These are phyloP conservation scores for Microthyrium microscopicum DNA, from an alignment of 2,329 filamentous ascomycete species.

Conservation along the genomic window DNA sequence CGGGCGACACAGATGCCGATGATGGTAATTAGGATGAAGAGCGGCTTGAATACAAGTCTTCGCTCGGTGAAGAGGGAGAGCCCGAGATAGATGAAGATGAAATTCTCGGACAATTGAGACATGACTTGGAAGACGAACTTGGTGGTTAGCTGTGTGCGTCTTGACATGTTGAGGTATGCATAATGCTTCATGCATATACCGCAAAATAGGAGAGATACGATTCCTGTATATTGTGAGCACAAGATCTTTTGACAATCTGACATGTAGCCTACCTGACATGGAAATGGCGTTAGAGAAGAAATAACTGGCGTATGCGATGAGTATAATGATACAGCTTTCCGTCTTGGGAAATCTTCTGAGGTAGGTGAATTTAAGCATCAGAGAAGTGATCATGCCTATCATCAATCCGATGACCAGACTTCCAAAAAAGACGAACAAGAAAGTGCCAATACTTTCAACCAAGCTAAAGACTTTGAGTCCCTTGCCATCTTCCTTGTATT, in stretches of 20 bases:
- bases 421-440: conserved; percentile 90
- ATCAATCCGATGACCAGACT: conserved; percentile 78
- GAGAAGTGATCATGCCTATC: conserved; percentile 72
- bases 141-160: conserved; percentile 88
- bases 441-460: conserved; percentile 83
- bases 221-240: conserved; percentile 38
- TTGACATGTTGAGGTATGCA: conserved; percentile 99
- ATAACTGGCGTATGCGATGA: conserved; percentile 92
- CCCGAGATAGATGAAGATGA: conserved; percentile 98
- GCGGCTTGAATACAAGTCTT: conserved; percentile 75
- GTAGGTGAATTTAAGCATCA: conserved; percentile 87
- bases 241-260: neutral
- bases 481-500: conserved; percentile 62
- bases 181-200: conserved; percentile 98
- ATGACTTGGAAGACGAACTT: conserved; percentile 95
- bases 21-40: conserved; percentile 86
- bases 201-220: conserved; percentile 92
- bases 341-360: conserved; percentile 88
- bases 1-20: conserved; percentile 81
- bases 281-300: conserved; percentile 94
- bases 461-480: conserved; percentile 65
- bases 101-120: conserved; percentile 92
- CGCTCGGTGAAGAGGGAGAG: conserved; percentile 87
- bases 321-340: conserved; percentile 82
- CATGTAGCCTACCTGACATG: conserved; percentile 71